These are phyloP conservation scores for Onygena corvina DNA, from an alignment of 2,329 filamentous ascomycete genomes.

Conservation along the genomic window DNA sequence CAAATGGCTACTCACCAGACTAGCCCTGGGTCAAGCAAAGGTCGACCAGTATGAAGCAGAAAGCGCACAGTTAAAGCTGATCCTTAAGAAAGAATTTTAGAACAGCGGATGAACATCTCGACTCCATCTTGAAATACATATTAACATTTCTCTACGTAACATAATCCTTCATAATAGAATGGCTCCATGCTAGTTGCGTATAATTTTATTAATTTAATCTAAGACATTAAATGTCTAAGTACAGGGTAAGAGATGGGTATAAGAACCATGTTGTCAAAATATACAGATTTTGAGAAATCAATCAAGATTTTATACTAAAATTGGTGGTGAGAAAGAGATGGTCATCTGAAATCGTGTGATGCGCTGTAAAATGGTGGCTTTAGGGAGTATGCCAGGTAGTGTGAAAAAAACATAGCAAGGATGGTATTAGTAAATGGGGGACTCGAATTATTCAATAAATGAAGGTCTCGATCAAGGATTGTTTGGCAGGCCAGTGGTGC, in stretches of 20 bases:
- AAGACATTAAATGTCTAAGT: too few species aligned
- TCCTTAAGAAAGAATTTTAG: slow-evolving; percentile 42
- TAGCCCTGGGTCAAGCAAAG: slow-evolving; percentile 61
- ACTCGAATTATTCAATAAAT: neutral
- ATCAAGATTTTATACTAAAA: too few species aligned
- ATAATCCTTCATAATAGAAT: too few species aligned
- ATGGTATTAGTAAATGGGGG: neutral
- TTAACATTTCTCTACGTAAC: too few species aligned
- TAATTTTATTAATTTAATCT: too few species aligned
- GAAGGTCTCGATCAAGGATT: neutral
- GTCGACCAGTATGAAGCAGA: slow-evolving; percentile 63
- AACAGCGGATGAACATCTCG: neutral
- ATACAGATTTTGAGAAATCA: too few species aligned
- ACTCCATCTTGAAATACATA: neutral
- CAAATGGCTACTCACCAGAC: slow-evolving; percentile 60
- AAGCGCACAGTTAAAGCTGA: slow-evolving; percentile 58
- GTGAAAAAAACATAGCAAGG: neutral
- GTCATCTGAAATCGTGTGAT: neutral
- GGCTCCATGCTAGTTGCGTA: too few species aligned
- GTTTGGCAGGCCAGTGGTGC: too few species aligned
- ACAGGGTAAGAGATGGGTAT: too few species aligned
- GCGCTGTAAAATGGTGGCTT: neutral
- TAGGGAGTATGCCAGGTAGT: neutral
- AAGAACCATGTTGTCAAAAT: too few species aligned
- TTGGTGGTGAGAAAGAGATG: too few species aligned